Evolutionary conservation across 2,329 filamentous ascomycete species (phyloP).

Genomic region (Talaromyces amestolkiae): DNA sequence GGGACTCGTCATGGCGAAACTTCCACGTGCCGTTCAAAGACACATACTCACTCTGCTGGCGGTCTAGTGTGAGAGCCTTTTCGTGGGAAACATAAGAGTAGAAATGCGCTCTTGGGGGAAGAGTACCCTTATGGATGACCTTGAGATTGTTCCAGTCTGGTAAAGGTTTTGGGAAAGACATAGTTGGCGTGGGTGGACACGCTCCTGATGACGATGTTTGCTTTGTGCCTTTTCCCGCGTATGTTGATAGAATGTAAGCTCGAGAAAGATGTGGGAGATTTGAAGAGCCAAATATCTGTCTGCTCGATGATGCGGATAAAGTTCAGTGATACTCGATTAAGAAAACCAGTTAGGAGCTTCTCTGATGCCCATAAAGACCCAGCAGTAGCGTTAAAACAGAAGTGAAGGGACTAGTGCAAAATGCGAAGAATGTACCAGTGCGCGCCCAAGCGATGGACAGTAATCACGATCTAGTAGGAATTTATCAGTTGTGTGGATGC

Average conservation of each 20-base stretch:
- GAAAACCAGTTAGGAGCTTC: background rate
- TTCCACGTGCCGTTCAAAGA: constrained; percentile 57
- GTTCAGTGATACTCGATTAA: background rate
- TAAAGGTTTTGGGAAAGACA: constrained; percentile 20
- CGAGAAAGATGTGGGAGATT: background rate
- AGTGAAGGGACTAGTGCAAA: background rate
- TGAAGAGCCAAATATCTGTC: background rate
- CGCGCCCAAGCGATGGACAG: background rate
- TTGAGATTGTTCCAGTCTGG: constrained; percentile 52
- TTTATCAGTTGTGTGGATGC: background rate
- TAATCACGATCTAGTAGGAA: background rate
- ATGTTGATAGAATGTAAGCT: background rate
- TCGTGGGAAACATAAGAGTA: constrained; percentile 49
- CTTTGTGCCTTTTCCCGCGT: background rate
- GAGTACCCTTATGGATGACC: constrained; percentile 54
- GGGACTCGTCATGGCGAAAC: constrained; percentile 52
- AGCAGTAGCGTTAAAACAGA: background rate
- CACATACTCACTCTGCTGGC: constrained; percentile 20
- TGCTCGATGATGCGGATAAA: background rate
- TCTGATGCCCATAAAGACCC: background rate
- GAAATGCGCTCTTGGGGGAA: constrained; percentile 54
- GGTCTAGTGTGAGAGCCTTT: constrained; percentile 46
- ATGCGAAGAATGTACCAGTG: background rate
- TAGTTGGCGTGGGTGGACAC: background rate
- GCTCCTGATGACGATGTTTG: background rate